phyloP scores from a whole-genome alignment of 164 flowering plant genomes.

The Umbellularia californica region DNA sequence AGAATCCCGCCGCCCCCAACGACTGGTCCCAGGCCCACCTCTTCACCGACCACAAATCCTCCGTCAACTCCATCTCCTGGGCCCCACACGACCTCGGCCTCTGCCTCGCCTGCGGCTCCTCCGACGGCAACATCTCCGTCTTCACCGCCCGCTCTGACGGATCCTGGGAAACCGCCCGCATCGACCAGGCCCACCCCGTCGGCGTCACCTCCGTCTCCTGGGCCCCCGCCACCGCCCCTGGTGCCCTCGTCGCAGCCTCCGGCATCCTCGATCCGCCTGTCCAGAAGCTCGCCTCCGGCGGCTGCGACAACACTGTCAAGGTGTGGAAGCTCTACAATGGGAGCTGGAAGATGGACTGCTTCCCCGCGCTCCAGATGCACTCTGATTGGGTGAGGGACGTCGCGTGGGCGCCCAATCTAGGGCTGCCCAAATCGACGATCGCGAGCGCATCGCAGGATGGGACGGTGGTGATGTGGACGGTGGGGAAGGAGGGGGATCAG shows the following conservation, averaged over 20 bases:
- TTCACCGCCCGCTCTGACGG: conserved; percentile 38
- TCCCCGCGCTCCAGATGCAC: conserved; percentile 48
- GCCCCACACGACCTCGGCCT: conserved; percentile 53
- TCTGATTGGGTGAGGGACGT: conserved; percentile 51
- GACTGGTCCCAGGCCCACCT: conserved; percentile 42
- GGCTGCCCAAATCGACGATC: conserved; percentile 47
- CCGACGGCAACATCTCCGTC: conserved; percentile 45
- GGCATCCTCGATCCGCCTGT: conserved; percentile 30
- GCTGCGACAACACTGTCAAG: conserved; percentile 44
- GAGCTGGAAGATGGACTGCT: conserved; percentile 50
- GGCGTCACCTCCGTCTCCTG: conserved; percentile 53
- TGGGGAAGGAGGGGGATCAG: conserved; percentile 42
- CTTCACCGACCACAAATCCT: conserved; percentile 36
- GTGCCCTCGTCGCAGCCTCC: conserved; percentile 32
- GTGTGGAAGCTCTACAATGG: conserved; percentile 44
- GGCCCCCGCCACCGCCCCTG: conserved; percentile 44
- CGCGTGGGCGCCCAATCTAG: conserved; percentile 55
- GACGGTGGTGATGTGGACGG: conserved; percentile 44
- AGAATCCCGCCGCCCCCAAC: conserved; percentile 26
- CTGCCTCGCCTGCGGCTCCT: conserved; percentile 42
- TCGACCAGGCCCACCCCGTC: conserved; percentile 46
- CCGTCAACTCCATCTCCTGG: conserved; percentile 48
- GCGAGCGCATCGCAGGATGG: conserved; percentile 54
- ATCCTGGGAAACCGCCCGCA: conserved; percentile 36
- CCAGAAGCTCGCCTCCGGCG: conserved; percentile 46